Evolutionary conservation across 2,329 filamentous ascomycete species (phyloP).

Genomic region (Fusarium virguliforme): DNA sequence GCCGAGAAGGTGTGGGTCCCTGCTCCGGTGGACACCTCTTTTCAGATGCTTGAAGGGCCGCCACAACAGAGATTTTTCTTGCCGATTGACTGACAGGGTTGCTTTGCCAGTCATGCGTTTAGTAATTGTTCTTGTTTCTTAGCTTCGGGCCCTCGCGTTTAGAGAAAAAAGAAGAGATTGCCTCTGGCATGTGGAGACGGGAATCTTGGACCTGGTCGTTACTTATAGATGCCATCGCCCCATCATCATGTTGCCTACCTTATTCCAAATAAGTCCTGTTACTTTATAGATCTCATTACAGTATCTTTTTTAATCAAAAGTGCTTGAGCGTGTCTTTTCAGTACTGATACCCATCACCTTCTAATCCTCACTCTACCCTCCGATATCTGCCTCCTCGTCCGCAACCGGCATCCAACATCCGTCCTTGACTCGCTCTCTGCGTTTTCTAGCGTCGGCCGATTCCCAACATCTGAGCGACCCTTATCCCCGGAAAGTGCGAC

Average conservation of each 20-base stretch:
- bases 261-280: not conserved
- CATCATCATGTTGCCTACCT: conserved; percentile 20
- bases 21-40: conserved; percentile 19
- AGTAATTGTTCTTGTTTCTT: conserved; percentile 33
- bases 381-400: conserved; percentile 8
- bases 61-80: conserved; percentile 39
- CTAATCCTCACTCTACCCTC: conserved; percentile 10
- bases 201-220: conserved; percentile 13
- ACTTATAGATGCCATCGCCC: conserved; percentile 44
- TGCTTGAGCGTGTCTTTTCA: conserved; percentile 11
- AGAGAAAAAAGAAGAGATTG: conserved; percentile 24
- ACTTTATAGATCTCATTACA: conserved; percentile 11
- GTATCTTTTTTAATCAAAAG: conserved; percentile 4
- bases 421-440: conserved; percentile 24
- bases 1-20: conserved; percentile 39
- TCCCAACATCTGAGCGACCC: conserved; percentile 20
- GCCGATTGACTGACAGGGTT: conserved; percentile 8
- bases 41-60: conserved; percentile 19
- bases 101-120: conserved; percentile 20
- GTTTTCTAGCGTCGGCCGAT: conserved; percentile 40
- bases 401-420: conserved; percentile 17
- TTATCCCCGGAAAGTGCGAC: conserved; percentile 27
- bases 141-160: conserved; percentile 26
- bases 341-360: conserved; percentile 20
- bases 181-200: conserved; percentile 21